Evolutionary conservation across 2,329 filamentous ascomycete genomes (phyloP).

Genomic region (Rhytidhysteron rufulum): DNA sequence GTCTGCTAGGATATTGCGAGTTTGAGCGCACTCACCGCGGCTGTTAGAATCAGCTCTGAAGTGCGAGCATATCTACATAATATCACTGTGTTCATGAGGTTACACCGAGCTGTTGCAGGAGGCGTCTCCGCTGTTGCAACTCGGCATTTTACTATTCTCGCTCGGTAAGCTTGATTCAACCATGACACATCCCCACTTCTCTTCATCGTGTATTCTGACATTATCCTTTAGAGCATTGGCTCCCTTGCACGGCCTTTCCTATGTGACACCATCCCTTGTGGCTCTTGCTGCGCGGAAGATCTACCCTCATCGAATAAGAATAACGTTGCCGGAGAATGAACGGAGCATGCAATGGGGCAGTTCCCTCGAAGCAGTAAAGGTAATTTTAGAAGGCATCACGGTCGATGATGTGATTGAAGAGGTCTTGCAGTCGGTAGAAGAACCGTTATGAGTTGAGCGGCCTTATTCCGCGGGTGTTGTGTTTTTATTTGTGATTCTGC

Average conservation of each 20-base stretch:
- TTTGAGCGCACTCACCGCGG: conserved; percentile 56
- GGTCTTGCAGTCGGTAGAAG: conserved; percentile 54
- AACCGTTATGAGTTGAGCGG: conserved; percentile 52
- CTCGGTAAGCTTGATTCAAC: conserved; percentile 44
- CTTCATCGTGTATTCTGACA: conserved; percentile 4
- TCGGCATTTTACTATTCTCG: conserved; percentile 67
- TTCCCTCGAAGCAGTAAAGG: conserved; percentile 63
- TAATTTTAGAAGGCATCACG: conserved; percentile 58
- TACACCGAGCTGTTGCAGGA: conserved; percentile 78
- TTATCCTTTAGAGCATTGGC: conserved; percentile 61
- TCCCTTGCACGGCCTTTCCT: conserved; percentile 74
- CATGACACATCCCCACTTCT: background rate
- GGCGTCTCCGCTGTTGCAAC: conserved; percentile 78
- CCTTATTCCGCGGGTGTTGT: too few relatives aligned
- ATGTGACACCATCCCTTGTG: conserved; percentile 79
- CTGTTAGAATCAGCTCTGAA: conserved; percentile 68
- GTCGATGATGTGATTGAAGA: conserved; percentile 57
- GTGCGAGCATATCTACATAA: conserved; percentile 83
- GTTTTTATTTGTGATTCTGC: too few relatives aligned
- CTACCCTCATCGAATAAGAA: conserved; percentile 76
- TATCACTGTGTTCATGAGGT: conserved; percentile 77
- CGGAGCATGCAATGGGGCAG: conserved; percentile 94
- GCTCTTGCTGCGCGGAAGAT: conserved; percentile 79
- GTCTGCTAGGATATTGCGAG: conserved; percentile 49
- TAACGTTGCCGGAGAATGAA: conserved; percentile 68